Percentiles rank a stretch among this genome's conserved stretches.
phyloP scores from a whole-genome alignment of 2,329 filamentous ascomycete genomes.

The Xylariaceae sp. region DNA sequence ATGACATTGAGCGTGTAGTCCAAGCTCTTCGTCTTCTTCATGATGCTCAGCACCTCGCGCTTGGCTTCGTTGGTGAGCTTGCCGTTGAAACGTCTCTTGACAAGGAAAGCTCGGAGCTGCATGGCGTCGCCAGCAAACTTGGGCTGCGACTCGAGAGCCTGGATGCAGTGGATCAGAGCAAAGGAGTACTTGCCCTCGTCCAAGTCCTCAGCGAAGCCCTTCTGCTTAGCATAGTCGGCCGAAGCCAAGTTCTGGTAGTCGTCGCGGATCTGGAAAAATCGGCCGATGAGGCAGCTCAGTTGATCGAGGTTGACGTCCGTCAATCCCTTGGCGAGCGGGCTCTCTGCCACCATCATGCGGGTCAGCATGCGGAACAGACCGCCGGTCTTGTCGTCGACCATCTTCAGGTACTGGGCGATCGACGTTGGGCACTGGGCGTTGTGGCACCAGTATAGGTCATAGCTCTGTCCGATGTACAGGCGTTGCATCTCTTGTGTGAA shows the following conservation, averaged over 20 bases:
- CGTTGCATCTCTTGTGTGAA: constrained; percentile 6
- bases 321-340: background rate
- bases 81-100: constrained; percentile 1
- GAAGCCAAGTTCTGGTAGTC: constrained; percentile 10
- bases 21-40: constrained; percentile 6
- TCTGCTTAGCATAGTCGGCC: constrained; percentile 10
- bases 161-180: constrained; percentile 9
- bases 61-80: constrained; percentile 1
- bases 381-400: constrained; percentile 12
- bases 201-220: constrained; percentile 14
- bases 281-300: constrained; percentile 5
- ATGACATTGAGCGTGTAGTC: constrained; percentile 4
- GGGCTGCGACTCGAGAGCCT: constrained; percentile 1
- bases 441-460: constrained; percentile 9
- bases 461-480: constrained; percentile 9
- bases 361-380: constrained; percentile 8
- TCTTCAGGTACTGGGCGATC: constrained; percentile 8
- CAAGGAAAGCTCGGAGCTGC: constrained; percentile 4
- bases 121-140: constrained; percentile 4
- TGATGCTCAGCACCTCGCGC: constrained; percentile 1
- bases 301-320: background rate
- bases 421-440: constrained; percentile 5
- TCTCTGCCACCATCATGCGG: constrained; percentile 9
- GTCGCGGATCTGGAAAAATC: constrained; percentile 11
- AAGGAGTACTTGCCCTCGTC: constrained; percentile 13